phyloP scores from a whole-genome alignment of 2,329 filamentous ascomycete genomes.

The Pseudonectria buxi region DNA sequence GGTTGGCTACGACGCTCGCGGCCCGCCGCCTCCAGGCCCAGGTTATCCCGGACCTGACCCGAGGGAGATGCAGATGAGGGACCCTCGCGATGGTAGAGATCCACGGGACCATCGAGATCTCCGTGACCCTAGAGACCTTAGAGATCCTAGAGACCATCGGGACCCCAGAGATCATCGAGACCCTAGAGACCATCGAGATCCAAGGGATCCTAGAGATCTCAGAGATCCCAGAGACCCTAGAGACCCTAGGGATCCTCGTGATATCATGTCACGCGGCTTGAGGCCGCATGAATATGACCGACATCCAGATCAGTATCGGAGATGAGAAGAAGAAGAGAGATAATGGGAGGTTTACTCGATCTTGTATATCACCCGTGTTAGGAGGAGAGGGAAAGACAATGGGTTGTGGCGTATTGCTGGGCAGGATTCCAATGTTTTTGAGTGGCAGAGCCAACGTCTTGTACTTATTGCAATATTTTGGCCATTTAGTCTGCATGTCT shows the following conservation, averaged over 20 bases:
- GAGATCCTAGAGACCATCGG: slow-evolving; percentile 21
- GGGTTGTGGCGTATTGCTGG: slow-evolving; percentile 1
- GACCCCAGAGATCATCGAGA: slow-evolving; percentile 25
- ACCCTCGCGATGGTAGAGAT: slow-evolving; percentile 23
- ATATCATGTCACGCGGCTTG: slow-evolving; percentile 36
- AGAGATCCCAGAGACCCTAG: slow-evolving; percentile 25
- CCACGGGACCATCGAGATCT: slow-evolving; percentile 26
- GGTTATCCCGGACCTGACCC: slow-evolving; percentile 28
- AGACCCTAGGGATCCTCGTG: slow-evolving; percentile 32
- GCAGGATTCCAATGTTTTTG: too few relatives aligned
- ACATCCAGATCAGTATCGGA: slow-evolving; percentile 38
- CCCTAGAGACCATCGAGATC: slow-evolving; percentile 33
- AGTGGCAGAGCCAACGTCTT: too few relatives aligned
- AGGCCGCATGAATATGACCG: slow-evolving; percentile 41
- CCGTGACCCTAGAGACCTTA: slow-evolving; percentile 5
- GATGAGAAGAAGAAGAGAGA: slow-evolving; percentile 22
- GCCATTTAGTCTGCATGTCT: too few relatives aligned
- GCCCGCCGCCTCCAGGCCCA: slow-evolving; percentile 29
- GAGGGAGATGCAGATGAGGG: slow-evolving; percentile 30
- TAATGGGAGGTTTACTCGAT: background rate
- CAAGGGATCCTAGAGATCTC: slow-evolving; percentile 19
- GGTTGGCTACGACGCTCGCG: slow-evolving; percentile 35
- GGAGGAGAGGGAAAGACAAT: slow-evolving; percentile 5
- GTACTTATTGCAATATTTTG: too few relatives aligned
- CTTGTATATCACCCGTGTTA: slow-evolving; percentile 10